Conservation (phyloP, 2,329 filamentous ascomycete genomes). For the Monilinia fructicola region DNA sequence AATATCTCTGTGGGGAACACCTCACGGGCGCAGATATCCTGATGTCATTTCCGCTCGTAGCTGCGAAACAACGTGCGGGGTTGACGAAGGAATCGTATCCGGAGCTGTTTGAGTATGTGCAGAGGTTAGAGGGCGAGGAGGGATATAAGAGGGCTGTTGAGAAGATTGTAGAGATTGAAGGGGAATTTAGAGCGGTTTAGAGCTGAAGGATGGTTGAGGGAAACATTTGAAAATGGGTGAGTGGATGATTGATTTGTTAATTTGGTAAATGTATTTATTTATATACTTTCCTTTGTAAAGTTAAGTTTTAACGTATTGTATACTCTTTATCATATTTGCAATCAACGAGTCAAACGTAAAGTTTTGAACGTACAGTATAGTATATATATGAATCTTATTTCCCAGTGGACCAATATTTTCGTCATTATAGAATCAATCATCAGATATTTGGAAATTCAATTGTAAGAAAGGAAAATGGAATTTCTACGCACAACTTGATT, state of each 20-base stretch:
- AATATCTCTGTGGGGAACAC: constrained; percentile 50
- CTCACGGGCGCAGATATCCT: constrained; percentile 54
- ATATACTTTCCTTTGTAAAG: no score
- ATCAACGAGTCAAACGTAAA: no score
- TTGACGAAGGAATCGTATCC: constrained; percentile 47
- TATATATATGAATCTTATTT: no score
- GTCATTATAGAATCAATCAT: no score
- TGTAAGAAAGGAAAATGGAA: no score
- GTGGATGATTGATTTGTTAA: not conserved
- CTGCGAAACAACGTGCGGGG: constrained; percentile 41
- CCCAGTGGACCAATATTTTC: no score
- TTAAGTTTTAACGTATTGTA: no score
- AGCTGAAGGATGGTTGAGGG: not conserved
- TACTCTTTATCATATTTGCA: no score
- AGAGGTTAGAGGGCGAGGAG: constrained; percentile 46
- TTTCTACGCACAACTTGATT: no score
- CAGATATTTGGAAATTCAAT: no score
- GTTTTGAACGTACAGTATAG: no score
- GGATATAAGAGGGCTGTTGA: constrained; percentile 49
- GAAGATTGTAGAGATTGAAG: constrained; percentile 42
- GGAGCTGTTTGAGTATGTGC: constrained; percentile 47
- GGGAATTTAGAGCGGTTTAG: constrained; percentile 3
- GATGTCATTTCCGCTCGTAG: constrained; percentile 52
- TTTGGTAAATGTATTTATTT: no score
- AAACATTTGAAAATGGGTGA: not conserved